These are phyloP conservation scores for Colletotrichum sp. DNA, from an alignment of 2,329 filamentous ascomycete species.

Conservation along the genomic window DNA sequence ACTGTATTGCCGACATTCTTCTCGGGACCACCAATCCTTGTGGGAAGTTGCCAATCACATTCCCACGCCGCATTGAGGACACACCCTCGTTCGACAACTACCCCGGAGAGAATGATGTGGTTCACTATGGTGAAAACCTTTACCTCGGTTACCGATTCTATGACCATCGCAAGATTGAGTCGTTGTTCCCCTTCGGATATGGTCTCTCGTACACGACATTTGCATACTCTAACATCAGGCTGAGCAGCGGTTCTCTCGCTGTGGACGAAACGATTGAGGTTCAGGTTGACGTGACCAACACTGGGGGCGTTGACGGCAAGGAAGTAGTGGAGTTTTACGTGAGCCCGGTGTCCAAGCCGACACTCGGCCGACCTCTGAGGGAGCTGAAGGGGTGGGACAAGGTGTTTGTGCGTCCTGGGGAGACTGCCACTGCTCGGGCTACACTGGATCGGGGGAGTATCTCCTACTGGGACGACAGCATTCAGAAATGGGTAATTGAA, in stretches of 20 bases:
- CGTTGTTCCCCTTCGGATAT: background rate
- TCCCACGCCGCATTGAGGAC: background rate
- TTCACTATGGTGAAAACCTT: background rate
- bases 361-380: background rate
- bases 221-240: background rate
- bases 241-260: background rate
- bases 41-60: background rate
- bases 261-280: background rate
- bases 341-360: background rate
- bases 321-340: background rate
- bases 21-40: background rate
- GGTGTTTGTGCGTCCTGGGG: background rate
- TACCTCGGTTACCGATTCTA: background rate
- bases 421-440: background rate
- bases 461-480: background rate
- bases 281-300: background rate
- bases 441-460: background rate
- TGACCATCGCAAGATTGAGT: background rate
- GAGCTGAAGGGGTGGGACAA: background rate
- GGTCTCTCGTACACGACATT: background rate
- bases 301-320: accelerated
- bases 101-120: background rate
- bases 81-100: background rate
- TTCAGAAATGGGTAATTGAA: background rate
- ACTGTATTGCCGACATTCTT: background rate